Evolutionary conservation across 257 asterid genomes (phyloP).

Genomic region (Jacaranda mimosifolia): DNA sequence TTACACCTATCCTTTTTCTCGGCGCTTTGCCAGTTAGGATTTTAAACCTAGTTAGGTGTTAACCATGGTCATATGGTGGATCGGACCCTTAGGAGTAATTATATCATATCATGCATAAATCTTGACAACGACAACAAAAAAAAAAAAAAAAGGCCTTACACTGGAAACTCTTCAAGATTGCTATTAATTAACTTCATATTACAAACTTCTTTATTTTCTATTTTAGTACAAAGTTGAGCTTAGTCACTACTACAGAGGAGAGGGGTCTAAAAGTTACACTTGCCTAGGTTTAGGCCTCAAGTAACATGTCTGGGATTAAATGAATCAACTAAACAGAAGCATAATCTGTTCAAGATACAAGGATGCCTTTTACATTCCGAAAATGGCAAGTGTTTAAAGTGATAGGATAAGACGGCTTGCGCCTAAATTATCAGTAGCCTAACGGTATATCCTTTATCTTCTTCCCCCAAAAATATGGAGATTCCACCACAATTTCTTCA

Average conservation of each 20-base stretch:
- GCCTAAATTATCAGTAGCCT: no score
- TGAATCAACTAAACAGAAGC: background rate
- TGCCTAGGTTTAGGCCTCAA: background rate
- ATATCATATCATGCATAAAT: no score
- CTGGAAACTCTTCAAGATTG: no score
- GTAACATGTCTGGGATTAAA: background rate
- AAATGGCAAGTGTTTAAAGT: background rate
- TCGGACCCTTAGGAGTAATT: no score
- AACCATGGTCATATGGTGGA: no score
- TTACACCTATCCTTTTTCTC: no score
- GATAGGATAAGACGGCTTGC: background rate
- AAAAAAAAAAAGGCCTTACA: no score
- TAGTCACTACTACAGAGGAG: no score
- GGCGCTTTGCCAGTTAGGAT: background rate
- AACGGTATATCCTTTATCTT: background rate
- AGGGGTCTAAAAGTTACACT: background rate
- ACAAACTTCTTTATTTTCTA: no score
- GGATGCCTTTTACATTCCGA: conserved; percentile 17
- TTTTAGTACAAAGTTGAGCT: no score
- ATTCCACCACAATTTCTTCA: background rate
- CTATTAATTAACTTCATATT: no score
- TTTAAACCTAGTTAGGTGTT: background rate
- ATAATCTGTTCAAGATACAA: background rate
- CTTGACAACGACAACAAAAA: no score
- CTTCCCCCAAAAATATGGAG: conserved; percentile 24